Base-by-base conservation (phyloP, 2,329 filamentous ascomycete genomes). In the Neofusicoccum sp. region DNA sequence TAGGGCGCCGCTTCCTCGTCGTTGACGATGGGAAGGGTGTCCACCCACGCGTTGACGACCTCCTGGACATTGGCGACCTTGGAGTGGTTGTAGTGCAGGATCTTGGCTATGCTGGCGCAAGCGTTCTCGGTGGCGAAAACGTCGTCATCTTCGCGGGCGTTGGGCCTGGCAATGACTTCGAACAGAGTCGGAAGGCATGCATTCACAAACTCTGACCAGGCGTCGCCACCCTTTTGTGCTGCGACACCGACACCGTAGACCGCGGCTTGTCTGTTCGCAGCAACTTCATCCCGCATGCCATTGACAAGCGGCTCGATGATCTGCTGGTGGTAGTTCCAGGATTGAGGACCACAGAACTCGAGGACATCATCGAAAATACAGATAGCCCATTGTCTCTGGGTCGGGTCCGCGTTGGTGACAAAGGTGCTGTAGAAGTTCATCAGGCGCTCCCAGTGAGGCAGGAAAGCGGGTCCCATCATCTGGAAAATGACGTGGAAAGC, bases 401-500 rank as follows among this genome's bases (percentile, higher is more conserved):
- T 98, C 0, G 92, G 84, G 73, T 99, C 95, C 3, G 77, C 70
- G 61, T 90, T 95, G 43, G 84, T 85, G 65, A 96, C 87, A 75
- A 98, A 98, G 33, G 82, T 82, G 68, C 93, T 87, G 74, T 98
- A 98, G 60, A 91, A 96, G 9, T 84, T 80, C 74, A 96, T 86
- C 26, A 99, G 82, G 58, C 86, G 85, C 73, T 96, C 90, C 93
- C 93, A 99, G 43, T 91, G 82, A 4, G 87, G 89, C 58, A 99
- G 82, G 82, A 99, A 99, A 9, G 84, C 80, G 8, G 86, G 82
- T 26, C 91, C 90, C 73, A 97, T 92, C 78, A 96, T 93, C 82
- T 98, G 98, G 84, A 99, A 99, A 66, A 99, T 91, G 63, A 92
- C 93, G 77, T 99, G 95, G 84, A 96, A 99, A 0, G 95, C 93